Evolutionary conservation across 345 rosid species (phyloP), one percentile per base, ranked within the genome.

Genomic region (Anacardium occidentale): DNA sequence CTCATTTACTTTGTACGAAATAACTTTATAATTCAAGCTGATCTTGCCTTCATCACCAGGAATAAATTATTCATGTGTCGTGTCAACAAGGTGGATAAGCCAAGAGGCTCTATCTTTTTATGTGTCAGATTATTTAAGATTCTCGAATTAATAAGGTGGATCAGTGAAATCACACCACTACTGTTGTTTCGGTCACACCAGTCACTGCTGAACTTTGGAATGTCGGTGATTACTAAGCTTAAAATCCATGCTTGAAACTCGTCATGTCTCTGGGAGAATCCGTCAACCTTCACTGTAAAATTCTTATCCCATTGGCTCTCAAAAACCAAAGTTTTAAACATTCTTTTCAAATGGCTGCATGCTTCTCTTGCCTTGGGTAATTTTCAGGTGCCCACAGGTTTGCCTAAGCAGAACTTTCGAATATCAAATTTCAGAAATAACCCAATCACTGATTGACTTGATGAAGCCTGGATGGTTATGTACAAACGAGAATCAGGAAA

Each of bases 221-320:
- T 21, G 42, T 66, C 62, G 79, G 68, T 68, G 76, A 71, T 68
- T 68, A 52, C 79, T 20, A 74, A 32, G 81, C 64, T 66, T 10
- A 7, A 13, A 44, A 21, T 10, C 7, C 25, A 44, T 50, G 15
- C 25, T 29, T 50, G 15, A 63, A 71, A 77, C 40, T 58, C 62
- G 61, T 56, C 60, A 26, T 47, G 10, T 12, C 13, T 62, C 73
- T 75, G 69, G 84, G 62, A 73, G 47, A 62, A 52, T 32, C 63
- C 75, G 73, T 59, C 78, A 58, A 48, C 7, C 50, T 17, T 3
- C 24, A 47, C 48, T 5, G 56, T 34, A 57, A 37, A 65, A 37
- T 48, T 53, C 18, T 63, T 61, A 66, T 50, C 53, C 6, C 53
- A 50, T 45, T 12, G 40, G 18, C 57, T 5, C 40, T 2, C 42